Evolutionary conservation across 768 basidiomycete genomes (phyloP).

Genomic region (Trametes gibbosa): DNA sequence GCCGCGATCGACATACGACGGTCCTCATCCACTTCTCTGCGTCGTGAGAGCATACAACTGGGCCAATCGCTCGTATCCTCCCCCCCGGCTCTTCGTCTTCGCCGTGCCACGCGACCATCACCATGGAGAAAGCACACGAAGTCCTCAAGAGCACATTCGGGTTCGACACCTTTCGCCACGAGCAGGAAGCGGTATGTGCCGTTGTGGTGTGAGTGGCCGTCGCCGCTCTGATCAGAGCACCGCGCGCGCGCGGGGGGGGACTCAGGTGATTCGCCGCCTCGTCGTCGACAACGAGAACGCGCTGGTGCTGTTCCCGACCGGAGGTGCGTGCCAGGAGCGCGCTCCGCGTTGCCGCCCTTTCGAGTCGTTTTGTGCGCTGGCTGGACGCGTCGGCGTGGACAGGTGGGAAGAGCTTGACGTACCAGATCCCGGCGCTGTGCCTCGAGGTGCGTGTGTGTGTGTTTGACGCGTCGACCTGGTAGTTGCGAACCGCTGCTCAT

Average conservation of each 20-base stretch:
- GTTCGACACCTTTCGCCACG: slow-evolving; percentile 35
- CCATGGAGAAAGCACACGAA: slow-evolving; percentile 36
- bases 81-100: neutral
- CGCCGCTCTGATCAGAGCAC: too few species aligned
- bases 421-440: slow-evolving; percentile 41
- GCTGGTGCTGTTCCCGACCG: slow-evolving; percentile 42
- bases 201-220: neutral
- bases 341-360: neutral
- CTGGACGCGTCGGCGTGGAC: neutral
- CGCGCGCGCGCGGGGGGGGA: too few species aligned
- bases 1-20: neutral
- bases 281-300: slow-evolving; percentile 40
- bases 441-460: slow-evolving; percentile 30
- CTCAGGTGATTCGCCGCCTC: slow-evolving; percentile 37
- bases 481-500: neutral
- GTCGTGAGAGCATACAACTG: neutral
- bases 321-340: slow-evolving; percentile 26
- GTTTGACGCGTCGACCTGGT: slow-evolving; percentile 3
- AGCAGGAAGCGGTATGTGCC: slow-evolving; percentile 35
- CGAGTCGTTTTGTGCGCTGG: neutral
- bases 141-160: slow-evolving; percentile 36
- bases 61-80: neutral
- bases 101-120: neutral
- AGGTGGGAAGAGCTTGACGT: slow-evolving; percentile 41
- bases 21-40: neutral